Percentiles rank a stretch among this genome's conserved stretches.
These are phyloP conservation scores for Pichia occidentalis DNA, from an alignment of 805 yeast species.

Conservation along the genomic window DNA sequence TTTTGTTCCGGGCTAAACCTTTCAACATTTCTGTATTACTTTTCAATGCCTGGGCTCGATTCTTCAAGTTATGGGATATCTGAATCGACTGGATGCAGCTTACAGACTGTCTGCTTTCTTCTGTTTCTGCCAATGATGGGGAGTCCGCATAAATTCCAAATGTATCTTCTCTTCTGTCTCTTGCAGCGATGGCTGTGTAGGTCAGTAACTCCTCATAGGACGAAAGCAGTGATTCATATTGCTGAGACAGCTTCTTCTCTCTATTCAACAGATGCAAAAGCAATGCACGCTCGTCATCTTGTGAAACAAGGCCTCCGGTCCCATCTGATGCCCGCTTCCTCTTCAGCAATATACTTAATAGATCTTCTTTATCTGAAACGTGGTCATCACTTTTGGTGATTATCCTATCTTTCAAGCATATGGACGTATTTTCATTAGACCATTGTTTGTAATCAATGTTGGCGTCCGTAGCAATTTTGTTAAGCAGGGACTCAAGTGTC, in stretches of 20 bases:
- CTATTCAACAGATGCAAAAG: slow-evolving; percentile 7
- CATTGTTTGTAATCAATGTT: slow-evolving; percentile 7
- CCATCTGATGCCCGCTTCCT: background rate
- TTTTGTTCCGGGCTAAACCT: background rate
- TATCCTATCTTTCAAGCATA: background rate
- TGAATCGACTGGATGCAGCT: slow-evolving; percentile 3
- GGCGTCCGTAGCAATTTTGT: slow-evolving; percentile 6
- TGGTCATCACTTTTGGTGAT: background rate
- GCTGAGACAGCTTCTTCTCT: slow-evolving; percentile 10
- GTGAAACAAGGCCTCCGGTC: slow-evolving; percentile 4
- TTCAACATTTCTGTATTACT: slow-evolving; percentile 6
- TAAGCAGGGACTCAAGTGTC: slow-evolving; percentile 7
- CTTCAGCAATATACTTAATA: background rate
- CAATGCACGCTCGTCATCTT: slow-evolving; percentile 1
- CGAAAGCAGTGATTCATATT: slow-evolving; percentile 10
- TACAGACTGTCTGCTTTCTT: background rate
- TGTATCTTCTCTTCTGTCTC: slow-evolving; percentile 5
- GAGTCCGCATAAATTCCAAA: slow-evolving; percentile 6
- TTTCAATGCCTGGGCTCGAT: slow-evolving; percentile 1
- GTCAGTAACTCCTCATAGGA: slow-evolving; percentile 17
- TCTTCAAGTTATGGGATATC: background rate
- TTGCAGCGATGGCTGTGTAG: slow-evolving; percentile 2
- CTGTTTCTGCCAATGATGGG: background rate
- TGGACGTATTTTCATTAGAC: background rate
- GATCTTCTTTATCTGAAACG: background rate